Evolutionary conservation across 2,329 filamentous ascomycete genomes (phyloP), one percentile per base, ranked within the genome.

Genomic region (Knufia petricola): DNA sequence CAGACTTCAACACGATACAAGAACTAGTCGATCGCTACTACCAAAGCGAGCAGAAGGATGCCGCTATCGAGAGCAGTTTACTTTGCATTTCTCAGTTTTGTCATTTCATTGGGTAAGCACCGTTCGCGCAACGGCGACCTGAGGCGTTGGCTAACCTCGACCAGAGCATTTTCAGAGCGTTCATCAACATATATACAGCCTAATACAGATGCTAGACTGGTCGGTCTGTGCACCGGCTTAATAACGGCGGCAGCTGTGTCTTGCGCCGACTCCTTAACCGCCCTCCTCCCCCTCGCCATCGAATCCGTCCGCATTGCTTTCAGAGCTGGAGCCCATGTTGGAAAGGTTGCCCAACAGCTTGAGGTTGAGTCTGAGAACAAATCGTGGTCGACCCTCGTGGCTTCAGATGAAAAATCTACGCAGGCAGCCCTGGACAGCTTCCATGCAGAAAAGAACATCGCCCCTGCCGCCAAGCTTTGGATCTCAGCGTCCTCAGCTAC

Each of bases 401-500:
- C 64, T n/a, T 63, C 65, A 21, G 58, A 60, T 46, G 55, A 57
- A 46, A 59, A 58, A 45, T 58, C 57, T 12, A 55, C 55, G 3
- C 55, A 58, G 38, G 47, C 52, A 23, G 58, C 57, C 17, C 49
- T 60, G 37, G 56, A 59, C 37, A 50, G 48, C 17, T 58, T 69
- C 17, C 60, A 61, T 15, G 61, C 65, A 48, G 52, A 56, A 24
- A 62, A 66, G 60, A 68, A 66, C 32, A 73, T 77, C 50, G 65
- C 75, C 36, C 63, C 64, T 15, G 71, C 74, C 38, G 73, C 66
- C 49, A 72, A 68, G 53, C 74, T 76, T 2, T 81, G 78, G 63
- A 67, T 80, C 60, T 79, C 76, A 58, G 76, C 76, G 13, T 70
- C 79, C 51, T 78, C 76, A 54, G 70, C 71, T 31, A 78, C 76